Percentiles rank a stretch among this genome's conserved stretches.
Evolutionary conservation across 495 filamentous ascomycete genomes (phyloP).

Genomic region (Aspergillus homomorphus): DNA sequence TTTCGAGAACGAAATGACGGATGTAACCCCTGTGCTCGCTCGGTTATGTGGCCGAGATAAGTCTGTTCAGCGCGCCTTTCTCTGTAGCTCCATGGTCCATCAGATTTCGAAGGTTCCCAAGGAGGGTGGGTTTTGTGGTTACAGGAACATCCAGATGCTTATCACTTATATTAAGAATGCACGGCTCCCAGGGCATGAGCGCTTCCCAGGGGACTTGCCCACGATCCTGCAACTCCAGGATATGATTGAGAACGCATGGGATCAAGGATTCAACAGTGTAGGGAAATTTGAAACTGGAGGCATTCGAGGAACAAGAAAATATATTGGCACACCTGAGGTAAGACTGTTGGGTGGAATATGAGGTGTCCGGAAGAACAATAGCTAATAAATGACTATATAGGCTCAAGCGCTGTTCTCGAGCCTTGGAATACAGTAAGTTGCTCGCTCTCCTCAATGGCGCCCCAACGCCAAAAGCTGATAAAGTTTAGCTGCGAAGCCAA

Average conservation of each 20-base stretch:
- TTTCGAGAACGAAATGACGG: slow-evolving; percentile 60
- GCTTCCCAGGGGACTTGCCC: slow-evolving; percentile 62
- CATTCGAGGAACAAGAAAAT: slow-evolving; percentile 84
- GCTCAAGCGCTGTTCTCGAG: slow-evolving; percentile 76
- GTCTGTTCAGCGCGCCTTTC: slow-evolving; percentile 63
- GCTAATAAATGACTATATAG: slow-evolving; percentile 35
- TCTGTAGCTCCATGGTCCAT: slow-evolving; percentile 72
- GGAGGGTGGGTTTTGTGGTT: slow-evolving; percentile 96
- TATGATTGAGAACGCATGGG: slow-evolving; percentile 87
- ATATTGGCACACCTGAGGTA: slow-evolving; percentile 93
- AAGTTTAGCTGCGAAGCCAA: slow-evolving; percentile 49
- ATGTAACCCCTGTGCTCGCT: slow-evolving; percentile 72
- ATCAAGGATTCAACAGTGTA: slow-evolving; percentile 71
- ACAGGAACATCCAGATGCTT: slow-evolving; percentile 95
- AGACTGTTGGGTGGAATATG: slow-evolving; percentile 13
- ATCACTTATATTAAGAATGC: slow-evolving; percentile 69
- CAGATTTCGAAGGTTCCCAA: slow-evolving; percentile 78
- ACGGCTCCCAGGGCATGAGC: slow-evolving; percentile 52
- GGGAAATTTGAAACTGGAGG: slow-evolving; percentile 83
- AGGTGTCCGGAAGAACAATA: neutral
- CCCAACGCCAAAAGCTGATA: neutral
- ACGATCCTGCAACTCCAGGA: slow-evolving; percentile 84
- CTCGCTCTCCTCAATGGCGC: neutral
- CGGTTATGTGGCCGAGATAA: slow-evolving; percentile 67
- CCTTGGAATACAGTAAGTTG: slow-evolving; percentile 61